These are phyloP conservation scores for Exophiala spinifera DNA, from an alignment of 2,329 filamentous ascomycete species.

Conservation along the genomic window DNA sequence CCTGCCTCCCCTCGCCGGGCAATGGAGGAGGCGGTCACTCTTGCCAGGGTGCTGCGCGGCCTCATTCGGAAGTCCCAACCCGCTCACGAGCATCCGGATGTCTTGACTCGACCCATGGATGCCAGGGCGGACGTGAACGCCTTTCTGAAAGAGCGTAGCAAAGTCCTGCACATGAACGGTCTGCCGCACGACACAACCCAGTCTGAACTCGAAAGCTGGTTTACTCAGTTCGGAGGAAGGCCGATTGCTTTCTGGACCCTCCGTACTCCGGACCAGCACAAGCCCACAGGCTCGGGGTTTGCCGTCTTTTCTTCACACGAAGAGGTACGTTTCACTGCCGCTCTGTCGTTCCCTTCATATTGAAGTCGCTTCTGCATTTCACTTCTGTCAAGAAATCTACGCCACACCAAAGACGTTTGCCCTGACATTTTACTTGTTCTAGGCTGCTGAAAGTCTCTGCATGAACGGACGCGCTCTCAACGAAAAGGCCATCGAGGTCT, in stretches of 20 bases:
- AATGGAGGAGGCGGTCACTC: constrained; percentile 94
- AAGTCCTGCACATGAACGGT: constrained; percentile 96
- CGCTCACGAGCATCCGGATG: constrained; percentile 87
- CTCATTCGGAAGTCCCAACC: constrained; percentile 96
- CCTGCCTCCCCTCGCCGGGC: constrained; percentile 92
- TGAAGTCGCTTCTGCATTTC: constrained; percentile 55
- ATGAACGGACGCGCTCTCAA: constrained; percentile 99
- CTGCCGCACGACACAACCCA: constrained; percentile 97
- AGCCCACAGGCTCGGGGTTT: constrained; percentile 97
- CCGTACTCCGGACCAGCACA: constrained; percentile 95
- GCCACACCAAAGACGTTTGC: constrained; percentile 3
- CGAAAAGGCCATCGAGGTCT: constrained; percentile 98
- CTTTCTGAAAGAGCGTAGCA: constrained; percentile 93
- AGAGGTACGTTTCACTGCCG: constrained; percentile 62
- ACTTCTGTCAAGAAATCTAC: constrained; percentile 8
- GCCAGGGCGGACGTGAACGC: constrained; percentile 93
- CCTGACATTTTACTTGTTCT: constrained; percentile 15
- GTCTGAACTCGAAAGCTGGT: constrained; percentile 98
- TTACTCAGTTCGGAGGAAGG: constrained; percentile 95
- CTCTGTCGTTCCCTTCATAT: constrained; percentile 7
- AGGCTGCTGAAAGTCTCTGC: constrained; percentile 96
- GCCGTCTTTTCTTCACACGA: constrained; percentile 98
- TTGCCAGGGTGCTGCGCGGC: constrained; percentile 86
- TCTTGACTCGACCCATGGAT: constrained; percentile 92
- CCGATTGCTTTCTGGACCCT: constrained; percentile 99